These are phyloP conservation scores for Penicillium macrosclerotiorum DNA, from an alignment of 495 filamentous ascomycete species.

Conservation along the genomic window DNA sequence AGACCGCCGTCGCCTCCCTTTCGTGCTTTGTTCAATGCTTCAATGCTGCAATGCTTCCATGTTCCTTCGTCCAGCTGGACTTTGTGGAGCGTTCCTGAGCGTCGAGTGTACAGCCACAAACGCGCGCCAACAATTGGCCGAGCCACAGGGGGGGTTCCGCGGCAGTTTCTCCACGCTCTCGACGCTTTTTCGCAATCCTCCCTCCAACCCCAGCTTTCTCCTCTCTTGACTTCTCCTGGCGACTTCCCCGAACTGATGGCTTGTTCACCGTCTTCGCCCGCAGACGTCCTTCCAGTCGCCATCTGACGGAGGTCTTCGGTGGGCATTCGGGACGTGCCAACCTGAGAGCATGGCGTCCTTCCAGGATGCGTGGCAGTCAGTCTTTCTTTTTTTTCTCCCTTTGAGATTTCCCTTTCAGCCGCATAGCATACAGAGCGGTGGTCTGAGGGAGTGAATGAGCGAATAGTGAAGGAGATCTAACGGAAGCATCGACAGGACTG, in stretches of 20 bases:
- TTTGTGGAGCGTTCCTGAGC: too few relatives aligned
- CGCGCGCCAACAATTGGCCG: background rate
- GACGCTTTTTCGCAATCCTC: slow-evolving; percentile 13
- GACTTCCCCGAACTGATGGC: slow-evolving; percentile 38
- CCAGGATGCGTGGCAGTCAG: slow-evolving; percentile 52
- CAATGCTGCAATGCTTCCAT: too few relatives aligned
- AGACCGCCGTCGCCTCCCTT: too few relatives aligned
- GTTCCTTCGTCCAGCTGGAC: background rate
- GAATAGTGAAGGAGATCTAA: background rate
- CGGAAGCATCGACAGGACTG: slow-evolving; percentile 26
- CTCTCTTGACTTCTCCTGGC: slow-evolving; percentile 2
- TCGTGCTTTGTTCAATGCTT: too few relatives aligned
- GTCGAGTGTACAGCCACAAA: slow-evolving; percentile 6
- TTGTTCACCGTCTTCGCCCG: slow-evolving; percentile 37
- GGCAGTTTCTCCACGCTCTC: slow-evolving; percentile 14
- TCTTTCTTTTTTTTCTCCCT: slow-evolving; percentile 16
- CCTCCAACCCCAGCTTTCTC: background rate
- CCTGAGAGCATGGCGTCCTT: slow-evolving; percentile 50
- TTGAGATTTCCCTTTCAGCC: background rate
- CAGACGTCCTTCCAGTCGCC: slow-evolving; percentile 41
- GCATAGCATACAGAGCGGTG: too few relatives aligned
- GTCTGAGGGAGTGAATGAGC: too few relatives aligned
- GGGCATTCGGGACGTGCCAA: slow-evolving; percentile 34
- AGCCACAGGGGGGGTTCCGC: slow-evolving; percentile 8
- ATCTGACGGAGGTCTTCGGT: slow-evolving; percentile 58